Evolutionary conservation across 2,329 filamentous ascomycete genomes (phyloP).

Genomic region (Hymenoscyphus repandus): DNA sequence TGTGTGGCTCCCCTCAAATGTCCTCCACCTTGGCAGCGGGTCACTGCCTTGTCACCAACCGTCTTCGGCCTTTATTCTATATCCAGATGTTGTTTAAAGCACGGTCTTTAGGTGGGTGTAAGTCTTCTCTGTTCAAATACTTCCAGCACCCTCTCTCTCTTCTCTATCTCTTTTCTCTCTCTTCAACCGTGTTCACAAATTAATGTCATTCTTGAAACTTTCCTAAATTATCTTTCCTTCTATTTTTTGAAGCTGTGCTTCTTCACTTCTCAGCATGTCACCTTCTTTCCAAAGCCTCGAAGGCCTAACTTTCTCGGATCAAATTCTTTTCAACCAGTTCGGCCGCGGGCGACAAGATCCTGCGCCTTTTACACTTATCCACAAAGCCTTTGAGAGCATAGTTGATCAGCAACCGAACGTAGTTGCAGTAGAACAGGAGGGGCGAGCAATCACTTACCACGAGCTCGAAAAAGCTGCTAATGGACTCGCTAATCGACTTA

Average conservation of each 20-base stretch:
- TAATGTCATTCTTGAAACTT: too few relatives aligned
- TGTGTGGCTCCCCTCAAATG: too few relatives aligned
- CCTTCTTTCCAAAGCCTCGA: constrained; percentile 10
- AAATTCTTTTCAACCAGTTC: constrained; percentile 23
- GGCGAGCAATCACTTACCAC: constrained; percentile 39
- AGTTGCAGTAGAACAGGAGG: constrained; percentile 36
- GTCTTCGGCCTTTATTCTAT: too few relatives aligned
- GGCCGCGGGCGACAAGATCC: constrained; percentile 25
- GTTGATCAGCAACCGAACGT: constrained; percentile 34
- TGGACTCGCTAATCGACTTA: constrained; percentile 37
- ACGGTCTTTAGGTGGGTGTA: too few relatives aligned
- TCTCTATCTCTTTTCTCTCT: too few relatives aligned
- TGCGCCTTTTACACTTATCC: constrained; percentile 33
- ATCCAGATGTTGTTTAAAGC: too few relatives aligned
- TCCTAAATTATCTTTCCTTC: neutral
- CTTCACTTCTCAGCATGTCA: constrained; percentile 5
- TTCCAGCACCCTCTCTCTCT: too few relatives aligned
- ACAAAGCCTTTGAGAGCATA: constrained; percentile 29
- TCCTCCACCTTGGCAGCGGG: too few relatives aligned
- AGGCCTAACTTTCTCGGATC: constrained; percentile 6
- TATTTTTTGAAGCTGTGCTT: neutral
- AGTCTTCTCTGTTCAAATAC: too few relatives aligned
- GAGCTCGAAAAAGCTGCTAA: constrained; percentile 41
- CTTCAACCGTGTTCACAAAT: too few relatives aligned
- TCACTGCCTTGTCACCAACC: too few relatives aligned